Base-by-base conservation (phyloP, 345 rosid species). In the Nephelium lappaceum region DNA sequence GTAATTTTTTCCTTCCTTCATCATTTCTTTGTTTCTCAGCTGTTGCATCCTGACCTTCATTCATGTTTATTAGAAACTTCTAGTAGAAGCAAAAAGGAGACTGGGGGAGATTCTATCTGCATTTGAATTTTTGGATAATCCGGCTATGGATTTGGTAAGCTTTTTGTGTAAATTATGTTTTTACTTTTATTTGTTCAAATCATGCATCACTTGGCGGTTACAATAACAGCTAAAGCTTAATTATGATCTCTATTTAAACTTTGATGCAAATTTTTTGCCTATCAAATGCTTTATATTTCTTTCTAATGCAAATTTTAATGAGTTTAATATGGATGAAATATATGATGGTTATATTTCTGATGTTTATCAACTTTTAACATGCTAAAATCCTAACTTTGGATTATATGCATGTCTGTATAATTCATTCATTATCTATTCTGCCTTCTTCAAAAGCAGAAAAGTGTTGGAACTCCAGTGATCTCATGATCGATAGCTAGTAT, bases 61-160 rank as follows among this genome's bases (percentile, higher is more conserved):
- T 53, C 19, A 12, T 79, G 55, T 64, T 80, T 82, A 43, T 53
- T 85, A 94, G 98, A 93, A 91, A 90, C 94, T 96, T 81, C 85
- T 94, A 41, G 79, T 79, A 72, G 97, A 91, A 86, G 98, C 97
- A 72, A 96, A 91, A 86, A 88, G 84, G 84, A 94, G 88, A 85
- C 97, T 96, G 57, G 99, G 98, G 81, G 99, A 96, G 80, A 85
- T 94, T 87, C 85, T 96, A 49, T 96, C 99, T 6, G 97, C 98
- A 66, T 91, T 93, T 67, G 98, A 94, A 83, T 94, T 94, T 87
- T 85, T 93, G 88, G 99, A 96, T 86, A 83, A 84, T 41, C 81
- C 85, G 19, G 83, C 99, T 66, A 87, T 96, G 93, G 87, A 86
- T 81, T 81, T 93, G 90, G 97, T 93, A 79, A 84, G 89, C 47